These are phyloP conservation scores for Orbilia oligospora DNA, from an alignment of 2,329 filamentous ascomycete genomes.

Conservation along the genomic window DNA sequence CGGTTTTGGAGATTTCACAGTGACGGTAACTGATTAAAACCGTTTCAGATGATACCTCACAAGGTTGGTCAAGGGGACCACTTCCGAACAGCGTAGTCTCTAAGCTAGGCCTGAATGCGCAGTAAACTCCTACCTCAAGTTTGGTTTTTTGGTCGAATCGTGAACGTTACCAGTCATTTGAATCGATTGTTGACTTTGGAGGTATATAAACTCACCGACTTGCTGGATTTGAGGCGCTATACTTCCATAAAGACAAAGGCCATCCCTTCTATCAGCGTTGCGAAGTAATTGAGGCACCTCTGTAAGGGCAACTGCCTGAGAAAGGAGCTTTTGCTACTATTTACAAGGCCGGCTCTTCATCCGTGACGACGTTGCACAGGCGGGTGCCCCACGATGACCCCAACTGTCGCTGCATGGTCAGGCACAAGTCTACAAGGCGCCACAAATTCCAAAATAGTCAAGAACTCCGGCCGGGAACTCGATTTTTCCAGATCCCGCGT, in stretches of 20 bases:
- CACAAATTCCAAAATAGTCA: too few species aligned
- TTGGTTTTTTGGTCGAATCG: too few species aligned
- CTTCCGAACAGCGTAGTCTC: not conserved
- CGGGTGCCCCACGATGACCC: too few species aligned
- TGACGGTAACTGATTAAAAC: slow-evolving; percentile 41
- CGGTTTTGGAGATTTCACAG: slow-evolving; percentile 50
- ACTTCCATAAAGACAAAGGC: not conserved
- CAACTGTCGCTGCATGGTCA: too few species aligned
- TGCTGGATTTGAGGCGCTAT: too few species aligned
- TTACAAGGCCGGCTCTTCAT: too few species aligned
- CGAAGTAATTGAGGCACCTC: not conserved
- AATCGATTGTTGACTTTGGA: not conserved
- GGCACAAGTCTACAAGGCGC: too few species aligned
- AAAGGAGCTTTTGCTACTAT: not conserved
- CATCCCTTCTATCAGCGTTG: not conserved
- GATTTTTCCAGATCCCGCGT: too few species aligned
- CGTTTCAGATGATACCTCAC: not conserved
- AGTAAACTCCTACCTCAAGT: not conserved
- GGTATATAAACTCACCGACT: not conserved
- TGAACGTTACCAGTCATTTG: too few species aligned
- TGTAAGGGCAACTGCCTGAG: not conserved
- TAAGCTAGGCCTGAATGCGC: not conserved
- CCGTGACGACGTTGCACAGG: too few species aligned
- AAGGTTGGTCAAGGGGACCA: not conserved
- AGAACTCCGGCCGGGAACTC: too few species aligned